Evolutionary conservation across 352 stramenopile genomes (phyloP), one percentile per base, ranked within the genome.

Genomic region (Pythium phragmitis): DNA sequence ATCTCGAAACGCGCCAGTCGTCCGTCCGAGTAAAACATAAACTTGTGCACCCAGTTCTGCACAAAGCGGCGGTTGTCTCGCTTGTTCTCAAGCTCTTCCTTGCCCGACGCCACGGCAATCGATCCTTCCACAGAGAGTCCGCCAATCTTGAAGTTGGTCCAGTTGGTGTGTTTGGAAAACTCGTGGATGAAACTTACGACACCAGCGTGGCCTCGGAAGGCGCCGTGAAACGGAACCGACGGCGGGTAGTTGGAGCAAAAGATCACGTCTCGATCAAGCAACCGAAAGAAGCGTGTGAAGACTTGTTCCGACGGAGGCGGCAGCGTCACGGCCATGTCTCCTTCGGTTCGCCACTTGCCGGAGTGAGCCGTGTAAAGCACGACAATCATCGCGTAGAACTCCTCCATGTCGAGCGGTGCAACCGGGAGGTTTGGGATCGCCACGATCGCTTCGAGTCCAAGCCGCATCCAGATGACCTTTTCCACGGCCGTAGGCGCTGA

Each of bases 31-130:
- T 90, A 90, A 43, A 96, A 96, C 34, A 86, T 93, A 51, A 96
- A 96, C 69, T 96, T 96, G 74, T 96, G 87, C 36, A 96, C 85
- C 87, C 87, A 96, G 54, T 96, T 96, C 62, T 96, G 87, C 43
- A 94, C 83, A 46, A 96, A 96, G 52, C 89, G 90, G 37, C 87
- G 81, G 0, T 76, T 80, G 41, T 96, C 87, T 43, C 82, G 79
- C 42, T 87, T 86, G 72, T 96, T 96, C 57, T 93, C 87, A 17
- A 96, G 79, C 61, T 96, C 85, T 53, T 96, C 87, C 47, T 94
- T 92, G 9, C 87, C 87, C 0, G 80, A 92, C 21, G 87, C 87
- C 21, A 96, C 87, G 11, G 87, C 87, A 13, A 96, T 88, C 7
- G 80, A 87, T 28, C 85, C 85, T 74, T 96, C 87, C n/a, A 94